Base-by-base conservation (phyloP, 1,284 basidiomycete species). In the Schizopora paradoxa region DNA sequence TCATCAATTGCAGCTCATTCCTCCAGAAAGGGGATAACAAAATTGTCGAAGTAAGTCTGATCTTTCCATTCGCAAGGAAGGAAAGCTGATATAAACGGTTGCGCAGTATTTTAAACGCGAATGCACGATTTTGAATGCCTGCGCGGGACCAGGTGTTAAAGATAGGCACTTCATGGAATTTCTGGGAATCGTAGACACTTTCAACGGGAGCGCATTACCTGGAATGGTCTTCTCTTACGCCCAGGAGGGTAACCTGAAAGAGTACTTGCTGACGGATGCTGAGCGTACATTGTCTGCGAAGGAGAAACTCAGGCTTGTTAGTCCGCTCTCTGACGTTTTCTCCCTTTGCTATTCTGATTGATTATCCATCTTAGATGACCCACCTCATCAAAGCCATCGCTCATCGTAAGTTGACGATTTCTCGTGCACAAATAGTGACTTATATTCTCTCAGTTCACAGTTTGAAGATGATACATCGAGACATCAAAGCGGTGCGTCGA, bases 21-120 rank as follows among this genome's bases (percentile, higher is more conserved):
- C n/a, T n/a, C n/a, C n/a, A n/a, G n/a, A n/a, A n/a, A n/a, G n/a
- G n/a, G n/a, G n/a, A n/a, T n/a, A n/a, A n/a, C n/a, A n/a, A n/a
- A n/a, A n/a, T n/a, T n/a, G n/a, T n/a, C n/a, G n/a, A n/a, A n/a
- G n/a, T n/a, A n/a, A n/a, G n/a, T n/a, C n/a, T n/a, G n/a, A n/a
- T n/a, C n/a, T n/a, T n/a, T n/a, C n/a, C n/a, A n/a, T n/a, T n/a
- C n/a, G n/a, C n/a, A n/a, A n/a, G n/a, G n/a, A n/a, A n/a, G n/a
- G n/a, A n/a, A n/a, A n/a, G n/a, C n/a, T n/a, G n/a, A n/a, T n/a
- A n/a, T n/a, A n/a, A n/a, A n/a, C n/a, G n/a, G n/a, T n/a, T n/a
- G n/a, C n/a, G n/a, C 21, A 44, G 43, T 44, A 44, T 21, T 44
- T 44, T 36, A 23, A 26, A n/a, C 33, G 43, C 13, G 43, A 44